These are phyloP conservation scores for Talaromyces atroroseus DNA, from an alignment of 2,329 filamentous ascomycete species.

Conservation along the genomic window DNA sequence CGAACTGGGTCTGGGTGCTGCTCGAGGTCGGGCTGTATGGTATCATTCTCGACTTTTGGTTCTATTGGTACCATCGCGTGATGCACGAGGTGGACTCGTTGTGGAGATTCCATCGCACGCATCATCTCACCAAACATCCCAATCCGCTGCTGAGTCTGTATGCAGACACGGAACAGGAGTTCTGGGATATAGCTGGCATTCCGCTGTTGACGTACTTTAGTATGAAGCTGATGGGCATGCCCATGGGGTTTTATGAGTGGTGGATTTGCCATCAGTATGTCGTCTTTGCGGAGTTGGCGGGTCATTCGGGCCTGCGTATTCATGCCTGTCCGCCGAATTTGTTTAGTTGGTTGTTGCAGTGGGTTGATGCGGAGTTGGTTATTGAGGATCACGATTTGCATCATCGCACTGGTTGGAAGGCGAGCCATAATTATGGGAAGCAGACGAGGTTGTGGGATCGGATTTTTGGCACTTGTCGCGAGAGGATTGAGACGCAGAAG, in stretches of 20 bases:
- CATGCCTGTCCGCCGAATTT: slow-evolving; percentile 27
- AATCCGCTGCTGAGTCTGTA: slow-evolving; percentile 35
- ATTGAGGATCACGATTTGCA: slow-evolving; percentile 37
- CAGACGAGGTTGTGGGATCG: slow-evolving; percentile 30
- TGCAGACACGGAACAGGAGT: slow-evolving; percentile 36
- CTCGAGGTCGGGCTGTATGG: slow-evolving; percentile 36
- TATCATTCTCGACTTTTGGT: slow-evolving; percentile 40
- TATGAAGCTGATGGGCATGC: slow-evolving; percentile 30
- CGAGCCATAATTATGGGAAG: slow-evolving; percentile 31
- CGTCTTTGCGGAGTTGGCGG: slow-evolving; percentile 36
- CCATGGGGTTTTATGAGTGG: slow-evolving; percentile 42
- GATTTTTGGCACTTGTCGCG: slow-evolving; percentile 25
- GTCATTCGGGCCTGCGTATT: slow-evolving; percentile 38
- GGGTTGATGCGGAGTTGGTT: slow-evolving; percentile 29
- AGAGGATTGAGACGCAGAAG: slow-evolving; percentile 27
- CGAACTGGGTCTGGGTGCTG: slow-evolving; percentile 28
- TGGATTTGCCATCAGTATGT: slow-evolving; percentile 41
- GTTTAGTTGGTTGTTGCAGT: slow-evolving; percentile 27
- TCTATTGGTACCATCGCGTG: slow-evolving; percentile 37
- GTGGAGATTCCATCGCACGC: slow-evolving; percentile 39
- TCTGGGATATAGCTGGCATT: slow-evolving; percentile 36
- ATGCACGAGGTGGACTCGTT: slow-evolving; percentile 34
- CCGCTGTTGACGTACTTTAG: slow-evolving; percentile 32
- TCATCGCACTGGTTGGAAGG: slow-evolving; percentile 29
- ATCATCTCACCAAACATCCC: slow-evolving; percentile 40